Conservation (phyloP, 306 rosid genomes). For the Coriaria nepalensis region DNA sequence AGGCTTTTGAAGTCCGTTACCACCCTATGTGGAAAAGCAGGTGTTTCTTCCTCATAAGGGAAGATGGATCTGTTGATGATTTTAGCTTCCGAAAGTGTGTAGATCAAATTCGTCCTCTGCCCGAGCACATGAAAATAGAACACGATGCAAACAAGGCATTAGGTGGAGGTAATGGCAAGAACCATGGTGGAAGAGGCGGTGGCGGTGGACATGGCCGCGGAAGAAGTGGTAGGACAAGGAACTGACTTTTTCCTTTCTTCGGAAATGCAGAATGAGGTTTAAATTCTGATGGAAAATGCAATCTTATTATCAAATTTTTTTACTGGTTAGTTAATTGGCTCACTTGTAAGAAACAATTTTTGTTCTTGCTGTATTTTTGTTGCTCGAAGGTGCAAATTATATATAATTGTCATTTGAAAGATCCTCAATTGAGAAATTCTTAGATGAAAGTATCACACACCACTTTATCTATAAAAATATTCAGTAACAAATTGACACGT, state of each 20-base stretch:
- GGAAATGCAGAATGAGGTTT: background rate
- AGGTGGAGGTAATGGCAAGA: slow-evolving; percentile 38
- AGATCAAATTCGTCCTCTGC: slow-evolving; percentile 65
- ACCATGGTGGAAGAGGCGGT: slow-evolving; percentile 42
- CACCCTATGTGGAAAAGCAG: slow-evolving; percentile 69
- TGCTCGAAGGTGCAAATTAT: too few relatives aligned
- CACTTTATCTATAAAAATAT: too few relatives aligned
- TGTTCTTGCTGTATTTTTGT: too few relatives aligned
- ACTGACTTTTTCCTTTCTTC: slow-evolving; percentile 19
- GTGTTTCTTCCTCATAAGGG: slow-evolving; percentile 71
- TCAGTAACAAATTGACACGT: too few relatives aligned
- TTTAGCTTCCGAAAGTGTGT: slow-evolving; percentile 91
- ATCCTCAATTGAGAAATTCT: too few relatives aligned
- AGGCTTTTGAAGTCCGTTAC: slow-evolving; percentile 47
- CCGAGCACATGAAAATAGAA: slow-evolving; percentile 50
- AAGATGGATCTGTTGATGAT: slow-evolving; percentile 52
- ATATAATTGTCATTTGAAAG: too few relatives aligned
- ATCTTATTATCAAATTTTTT: too few relatives aligned
- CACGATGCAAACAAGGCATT: slow-evolving; percentile 37
- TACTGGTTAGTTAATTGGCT: background rate
- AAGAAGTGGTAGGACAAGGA: slow-evolving; percentile 35
- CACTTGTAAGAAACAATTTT: too few relatives aligned
- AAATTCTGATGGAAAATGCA: background rate
- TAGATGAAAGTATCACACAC: too few relatives aligned
- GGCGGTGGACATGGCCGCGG: slow-evolving; percentile 53